These are phyloP conservation scores for Bonia amplexicaulis DNA, from an alignment of 176 grass and related monocot genomes.

Conservation along the genomic window DNA sequence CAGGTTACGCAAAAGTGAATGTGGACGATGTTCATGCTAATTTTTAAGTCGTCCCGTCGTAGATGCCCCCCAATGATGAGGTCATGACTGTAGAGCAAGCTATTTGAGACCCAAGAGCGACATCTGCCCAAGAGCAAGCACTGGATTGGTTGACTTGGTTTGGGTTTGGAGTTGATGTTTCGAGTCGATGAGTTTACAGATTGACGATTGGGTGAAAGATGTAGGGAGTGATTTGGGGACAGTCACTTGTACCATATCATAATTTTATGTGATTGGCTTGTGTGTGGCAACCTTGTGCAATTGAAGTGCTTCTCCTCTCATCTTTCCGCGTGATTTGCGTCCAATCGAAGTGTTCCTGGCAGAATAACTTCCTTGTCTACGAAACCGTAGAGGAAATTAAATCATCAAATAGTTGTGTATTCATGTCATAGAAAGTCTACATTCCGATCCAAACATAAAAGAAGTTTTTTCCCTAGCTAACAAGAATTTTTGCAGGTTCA, in stretches of 20 bases:
- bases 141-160: constrained; percentile 35
- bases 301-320: not conserved
- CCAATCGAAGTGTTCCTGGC: not conserved
- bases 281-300: constrained; percentile 13
- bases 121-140: no score
- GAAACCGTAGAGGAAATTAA: not conserved
- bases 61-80: no score
- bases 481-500: not conserved
- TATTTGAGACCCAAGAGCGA: no score
- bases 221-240: constrained; percentile 6
- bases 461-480: not conserved
- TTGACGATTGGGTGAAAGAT: constrained; percentile 39
- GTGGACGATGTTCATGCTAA: no score
- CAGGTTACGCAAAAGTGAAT: no score
- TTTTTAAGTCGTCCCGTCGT: no score
- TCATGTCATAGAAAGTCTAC: not conserved
- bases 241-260: constrained; percentile 33
- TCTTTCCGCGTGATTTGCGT: not conserved
- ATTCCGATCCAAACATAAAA: not conserved
- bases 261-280: constrained; percentile 35
- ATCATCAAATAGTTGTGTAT: not conserved
- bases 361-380: not conserved
- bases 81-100: no score
- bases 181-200: constrained; percentile 6
- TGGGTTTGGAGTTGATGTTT: constrained; percentile 33